A percentile compares a stretch with the other conserved stretches of the same genome.
Evolutionary conservation across 1,284 basidiomycete species (phyloP).

Genomic region (Cryptococcus amylolentus): DNA sequence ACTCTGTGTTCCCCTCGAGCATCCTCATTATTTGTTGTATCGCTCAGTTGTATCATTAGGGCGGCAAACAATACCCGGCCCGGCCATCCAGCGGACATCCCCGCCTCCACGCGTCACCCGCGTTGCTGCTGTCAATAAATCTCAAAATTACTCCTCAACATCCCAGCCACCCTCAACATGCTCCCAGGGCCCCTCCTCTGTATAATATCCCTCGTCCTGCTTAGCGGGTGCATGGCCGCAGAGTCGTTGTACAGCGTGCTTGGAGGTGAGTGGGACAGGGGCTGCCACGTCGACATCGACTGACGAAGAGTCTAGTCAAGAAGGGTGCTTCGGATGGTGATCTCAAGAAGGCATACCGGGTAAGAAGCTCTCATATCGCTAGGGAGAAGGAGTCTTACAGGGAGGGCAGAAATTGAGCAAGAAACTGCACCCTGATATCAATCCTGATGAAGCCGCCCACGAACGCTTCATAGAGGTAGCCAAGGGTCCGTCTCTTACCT

Average conservation of each 20-base stretch:
- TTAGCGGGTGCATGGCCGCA: conserved; percentile 31
- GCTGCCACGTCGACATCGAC: conserved; percentile 18
- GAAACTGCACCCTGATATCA: conserved; percentile 91
- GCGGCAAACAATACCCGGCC: neutral
- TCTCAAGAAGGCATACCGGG: conserved; percentile 80
- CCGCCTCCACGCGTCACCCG: neutral
- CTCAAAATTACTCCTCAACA: neutral
- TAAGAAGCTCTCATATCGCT: conserved; percentile 16
- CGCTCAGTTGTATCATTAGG: neutral
- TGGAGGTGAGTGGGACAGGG: conserved; percentile 38
- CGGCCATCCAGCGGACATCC: neutral
- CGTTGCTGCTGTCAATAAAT: neutral
- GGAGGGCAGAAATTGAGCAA: conserved; percentile 66
- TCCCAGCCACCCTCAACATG: conserved; percentile 18
- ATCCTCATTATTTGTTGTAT: neutral
- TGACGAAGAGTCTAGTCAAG: conserved; percentile 57
- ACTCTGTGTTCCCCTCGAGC: conserved; percentile 21
- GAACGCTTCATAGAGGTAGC: conserved; percentile 84
- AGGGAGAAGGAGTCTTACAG: neutral
- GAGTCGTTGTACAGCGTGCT: conserved; percentile 48
- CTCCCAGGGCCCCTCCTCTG: conserved; percentile 25
- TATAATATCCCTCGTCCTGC: conserved; percentile 34
- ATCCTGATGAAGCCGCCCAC: conserved; percentile 75
- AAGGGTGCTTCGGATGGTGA: conserved; percentile 77
- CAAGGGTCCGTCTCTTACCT: conserved; percentile 59